phyloP scores from a whole-genome alignment of 139 green algal genomes.

The Auxenochlorella pyrenoidosa region DNA sequence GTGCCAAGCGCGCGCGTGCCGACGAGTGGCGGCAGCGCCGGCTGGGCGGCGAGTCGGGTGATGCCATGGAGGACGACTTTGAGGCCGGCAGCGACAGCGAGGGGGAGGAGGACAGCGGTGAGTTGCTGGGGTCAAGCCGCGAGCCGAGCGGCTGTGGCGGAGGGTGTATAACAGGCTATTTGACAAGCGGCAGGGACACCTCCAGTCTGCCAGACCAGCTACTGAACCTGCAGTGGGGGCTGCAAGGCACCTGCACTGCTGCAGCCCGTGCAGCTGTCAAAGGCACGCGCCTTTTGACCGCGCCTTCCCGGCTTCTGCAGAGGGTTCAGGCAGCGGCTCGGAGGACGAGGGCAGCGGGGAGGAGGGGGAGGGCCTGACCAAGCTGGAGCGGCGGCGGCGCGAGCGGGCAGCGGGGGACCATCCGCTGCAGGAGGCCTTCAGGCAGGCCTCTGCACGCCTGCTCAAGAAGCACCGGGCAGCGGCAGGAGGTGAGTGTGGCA shows the following conservation, averaged over 20 bases:
- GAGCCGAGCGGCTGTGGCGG: no score
- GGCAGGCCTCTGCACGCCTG: constrained; percentile 48
- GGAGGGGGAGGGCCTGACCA: constrained; percentile 48
- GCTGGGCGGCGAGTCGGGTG: constrained; percentile 48
- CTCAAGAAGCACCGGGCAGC: constrained; percentile 49
- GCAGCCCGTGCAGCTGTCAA: neutral
- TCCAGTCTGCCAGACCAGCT: no score
- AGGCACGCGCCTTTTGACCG: no score
- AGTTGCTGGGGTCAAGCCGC: no score
- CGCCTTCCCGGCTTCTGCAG: constrained; percentile 3
- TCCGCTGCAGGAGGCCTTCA: constrained; percentile 73
- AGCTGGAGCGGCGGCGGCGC: constrained; percentile 66
- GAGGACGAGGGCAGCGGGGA: constrained; percentile 36
- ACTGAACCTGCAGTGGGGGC: no score
- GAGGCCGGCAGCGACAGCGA: constrained; percentile 36
- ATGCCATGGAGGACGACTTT: constrained; percentile 64
- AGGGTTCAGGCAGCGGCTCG: constrained; percentile 43
- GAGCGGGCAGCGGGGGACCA: constrained; percentile 72
- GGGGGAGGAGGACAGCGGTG: constrained; percentile 21
- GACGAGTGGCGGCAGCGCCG: constrained; percentile 31
- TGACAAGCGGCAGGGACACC: no score
- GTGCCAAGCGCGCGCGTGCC: constrained; percentile 30
- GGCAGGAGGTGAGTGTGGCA: neutral
- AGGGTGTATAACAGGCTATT: no score
- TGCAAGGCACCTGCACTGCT: neutral